These are phyloP conservation scores for Ballota nigra DNA, from an alignment of 257 asterid species.

Conservation along the genomic window DNA sequence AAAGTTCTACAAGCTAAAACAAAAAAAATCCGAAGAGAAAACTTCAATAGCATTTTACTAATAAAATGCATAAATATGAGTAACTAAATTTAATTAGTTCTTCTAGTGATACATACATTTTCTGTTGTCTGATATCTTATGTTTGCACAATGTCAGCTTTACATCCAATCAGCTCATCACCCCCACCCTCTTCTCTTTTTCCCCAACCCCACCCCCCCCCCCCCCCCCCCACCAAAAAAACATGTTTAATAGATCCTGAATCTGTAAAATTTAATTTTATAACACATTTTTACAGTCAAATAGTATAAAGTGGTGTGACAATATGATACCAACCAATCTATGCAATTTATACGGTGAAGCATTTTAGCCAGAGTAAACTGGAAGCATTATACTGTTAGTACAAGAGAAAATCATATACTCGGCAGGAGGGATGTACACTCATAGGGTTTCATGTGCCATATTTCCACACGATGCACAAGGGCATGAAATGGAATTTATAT, in stretches of 20 bases:
- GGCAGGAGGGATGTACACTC: no score
- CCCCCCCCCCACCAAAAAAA: background rate
- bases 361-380: no score
- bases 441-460: no score
- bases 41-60: slow-evolving; percentile 17
- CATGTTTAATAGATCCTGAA: background rate
- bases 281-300: background rate
- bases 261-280: no score
- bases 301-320: no score
- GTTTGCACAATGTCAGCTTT: background rate
- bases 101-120: background rate
- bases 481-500: no score
- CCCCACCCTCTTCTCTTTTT: background rate
- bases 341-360: no score
- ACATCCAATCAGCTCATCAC: background rate
- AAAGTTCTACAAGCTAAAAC: slow-evolving; percentile 83
- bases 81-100: slow-evolving; percentile 14
- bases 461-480: no score
- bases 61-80: background rate
- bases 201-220: background rate
- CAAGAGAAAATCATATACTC: no score
- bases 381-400: no score
- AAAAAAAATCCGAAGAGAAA: background rate
- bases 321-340: no score
- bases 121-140: slow-evolving; percentile 13